These are phyloP conservation scores for Aspergillus sclerotioniger DNA, from an alignment of 495 filamentous ascomycete genomes.

Conservation along the genomic window DNA sequence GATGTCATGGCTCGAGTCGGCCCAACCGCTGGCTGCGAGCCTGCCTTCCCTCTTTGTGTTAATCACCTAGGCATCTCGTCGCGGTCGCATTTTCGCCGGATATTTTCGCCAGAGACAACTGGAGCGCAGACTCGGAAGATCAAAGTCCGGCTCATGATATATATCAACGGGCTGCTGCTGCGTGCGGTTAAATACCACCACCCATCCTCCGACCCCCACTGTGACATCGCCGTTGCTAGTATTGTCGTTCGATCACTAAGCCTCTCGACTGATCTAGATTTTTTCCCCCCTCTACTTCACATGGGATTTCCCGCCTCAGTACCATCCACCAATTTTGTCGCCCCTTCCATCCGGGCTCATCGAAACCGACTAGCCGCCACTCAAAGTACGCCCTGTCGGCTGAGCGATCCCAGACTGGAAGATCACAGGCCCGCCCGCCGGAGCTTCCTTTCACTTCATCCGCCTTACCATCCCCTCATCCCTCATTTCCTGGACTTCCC, in stretches of 20 bases:
- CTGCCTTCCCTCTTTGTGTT: neutral
- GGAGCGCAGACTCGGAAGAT: neutral
- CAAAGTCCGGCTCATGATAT: neutral
- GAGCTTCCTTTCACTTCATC: conserved; percentile 7
- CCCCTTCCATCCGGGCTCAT: neutral
- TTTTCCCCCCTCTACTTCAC: conserved; percentile 1
- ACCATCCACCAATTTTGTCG: neutral
- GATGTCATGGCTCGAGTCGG: conserved; percentile 8
- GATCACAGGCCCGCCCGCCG: conserved; percentile 13
- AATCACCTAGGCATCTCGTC: neutral
- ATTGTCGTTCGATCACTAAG: conserved; percentile 22
- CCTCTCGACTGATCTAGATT: conserved; percentile 11
- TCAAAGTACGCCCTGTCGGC: neutral
- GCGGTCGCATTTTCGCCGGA: neutral
- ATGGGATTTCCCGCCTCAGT: neutral
- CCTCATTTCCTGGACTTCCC: conserved; percentile 7
- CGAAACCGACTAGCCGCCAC: neutral
- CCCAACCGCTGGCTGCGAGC: neutral
- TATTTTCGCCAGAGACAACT: neutral
- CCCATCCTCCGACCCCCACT: conserved; percentile 16
- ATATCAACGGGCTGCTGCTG: conserved; percentile 1
- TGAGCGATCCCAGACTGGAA: neutral
- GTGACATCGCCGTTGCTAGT: conserved; percentile 35
- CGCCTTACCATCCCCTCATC: neutral
- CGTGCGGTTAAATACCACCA: conserved; percentile 2